Evolutionary conservation across 1,139 yeast genomes (phyloP), one percentile per base, ranked within the genome.

Genomic region (Hyphopichia buzzinii): DNA sequence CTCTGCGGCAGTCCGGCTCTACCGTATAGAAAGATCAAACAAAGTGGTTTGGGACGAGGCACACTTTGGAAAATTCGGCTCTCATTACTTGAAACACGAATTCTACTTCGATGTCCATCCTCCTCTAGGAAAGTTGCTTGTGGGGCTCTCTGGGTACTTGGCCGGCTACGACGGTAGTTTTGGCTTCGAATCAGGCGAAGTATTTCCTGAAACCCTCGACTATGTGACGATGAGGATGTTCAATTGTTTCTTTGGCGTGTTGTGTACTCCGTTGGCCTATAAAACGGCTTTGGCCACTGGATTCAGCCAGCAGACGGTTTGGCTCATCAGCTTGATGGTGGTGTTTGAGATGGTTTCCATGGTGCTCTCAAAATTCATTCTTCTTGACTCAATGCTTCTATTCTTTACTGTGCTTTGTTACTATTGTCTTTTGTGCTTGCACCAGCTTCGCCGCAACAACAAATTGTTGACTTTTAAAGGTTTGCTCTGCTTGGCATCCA

Each of bases 31-130:
- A 38, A 69, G 65, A 22, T 70, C 84, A 27, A 63, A 75, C 36
- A 62, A 68, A 28, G 97, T 94, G 8, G 82, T 89, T 7, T 92
- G 99, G 99, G 98, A 90, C 62, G 96, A 88, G 56, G 96, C 96
- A 7, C 96, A 87, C 66, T 85, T 85, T 62, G 84, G 83, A 11
- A 77, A 79, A 48, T 79, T 79, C 53, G 85, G 84, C 4, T 73
- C 82, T 3, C 67, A 77, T 44, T 83, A 83, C 52, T 62, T 81
- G 41, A 72, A 74, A 40, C 79, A 79, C 47, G 85, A 81, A 46
- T 79, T 79, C 50, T 83, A 83, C 53, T 84, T 81, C 48, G 92
- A 83, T 56, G 89, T 83, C 4, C 92, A 83, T 53, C 92, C 92
- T 11, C 92, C 92, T 2, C 62, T 83, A 43, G 89, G 89, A 4